A percentile compares a stretch with the other conserved stretches of the same genome.
phyloP scores from a whole-genome alignment of 148 eudicot species.

The Chenopodium album region DNA sequence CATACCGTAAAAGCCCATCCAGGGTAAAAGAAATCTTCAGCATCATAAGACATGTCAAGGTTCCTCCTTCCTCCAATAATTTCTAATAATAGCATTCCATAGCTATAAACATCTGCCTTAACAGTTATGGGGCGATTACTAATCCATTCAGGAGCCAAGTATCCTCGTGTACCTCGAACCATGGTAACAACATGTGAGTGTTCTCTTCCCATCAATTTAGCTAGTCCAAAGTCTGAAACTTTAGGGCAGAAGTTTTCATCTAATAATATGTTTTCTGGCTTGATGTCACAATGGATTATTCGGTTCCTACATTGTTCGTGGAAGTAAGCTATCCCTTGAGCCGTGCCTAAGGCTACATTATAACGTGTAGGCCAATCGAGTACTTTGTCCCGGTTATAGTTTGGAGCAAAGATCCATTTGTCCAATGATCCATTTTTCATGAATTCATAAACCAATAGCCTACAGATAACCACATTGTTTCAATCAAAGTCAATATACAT shows the following conservation, averaged over 20 bases:
- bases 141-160: constrained; percentile 94
- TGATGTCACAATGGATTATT: constrained; percentile 89
- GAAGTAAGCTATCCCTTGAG: constrained; percentile 91
- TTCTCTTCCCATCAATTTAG: constrained; percentile 82
- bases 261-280: constrained; percentile 86
- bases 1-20: constrained; percentile 91
- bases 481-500: neutral
- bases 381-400: constrained; percentile 36
- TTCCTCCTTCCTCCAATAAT: constrained; percentile 89
- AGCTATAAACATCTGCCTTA: constrained; percentile 88
- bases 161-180: constrained; percentile 97
- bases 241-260: constrained; percentile 87
- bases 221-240: constrained; percentile 88
- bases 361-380: constrained; percentile 88
- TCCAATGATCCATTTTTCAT: constrained; percentile 95
- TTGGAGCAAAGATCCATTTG: constrained; percentile 86
- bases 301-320: constrained; percentile 93
- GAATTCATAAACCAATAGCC: constrained; percentile 89
- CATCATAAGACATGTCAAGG: constrained; percentile 74
- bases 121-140: constrained; percentile 90
- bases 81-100: constrained; percentile 90
- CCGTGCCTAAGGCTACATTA: constrained; percentile 72
- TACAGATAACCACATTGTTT: constrained; percentile 13
- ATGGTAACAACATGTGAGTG: constrained; percentile 83
- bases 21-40: constrained; percentile 79